phyloP scores from a whole-genome alignment of 306 rosid genomes.

The Delonix regia region DNA sequence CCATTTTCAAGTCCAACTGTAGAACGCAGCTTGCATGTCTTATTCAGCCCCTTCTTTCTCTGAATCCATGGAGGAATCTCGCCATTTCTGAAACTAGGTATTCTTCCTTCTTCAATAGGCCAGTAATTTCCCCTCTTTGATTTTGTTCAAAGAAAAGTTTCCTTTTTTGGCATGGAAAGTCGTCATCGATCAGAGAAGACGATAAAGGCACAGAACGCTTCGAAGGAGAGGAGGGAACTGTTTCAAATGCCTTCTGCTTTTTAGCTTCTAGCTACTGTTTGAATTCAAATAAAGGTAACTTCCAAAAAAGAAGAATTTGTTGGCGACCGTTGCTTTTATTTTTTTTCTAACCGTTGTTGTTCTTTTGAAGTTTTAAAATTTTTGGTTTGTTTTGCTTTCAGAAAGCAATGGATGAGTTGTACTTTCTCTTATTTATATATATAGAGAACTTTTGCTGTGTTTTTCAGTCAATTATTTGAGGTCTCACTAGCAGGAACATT shows the following conservation, averaged over 20 bases:
- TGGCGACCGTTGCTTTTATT: conserved; percentile 51
- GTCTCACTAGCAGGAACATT: conserved; percentile 53
- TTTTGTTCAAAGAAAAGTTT: conserved; percentile 35
- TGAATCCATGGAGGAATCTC: conserved; percentile 16
- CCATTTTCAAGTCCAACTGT: conserved; percentile 25
- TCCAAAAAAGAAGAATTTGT: conserved; percentile 38
- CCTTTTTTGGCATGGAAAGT: conserved; percentile 38
- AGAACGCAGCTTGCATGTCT: conserved; percentile 39
- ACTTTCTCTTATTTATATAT: conserved; percentile 37
- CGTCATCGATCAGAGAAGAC: conserved; percentile 29
- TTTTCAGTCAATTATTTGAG: conserved; percentile 46
- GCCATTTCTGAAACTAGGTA: conserved; percentile 44
- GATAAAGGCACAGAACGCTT: conserved; percentile 38
- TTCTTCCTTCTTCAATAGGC: conserved; percentile 22
- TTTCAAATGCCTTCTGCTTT: conserved; percentile 49
- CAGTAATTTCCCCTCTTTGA: conserved; percentile 12
- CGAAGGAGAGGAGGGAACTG: conserved; percentile 81
- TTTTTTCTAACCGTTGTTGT: conserved; percentile 44
- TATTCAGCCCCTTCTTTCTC: conserved; percentile 19
- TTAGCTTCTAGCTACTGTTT: conserved; percentile 37
- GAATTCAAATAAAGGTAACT: conserved; percentile 56
- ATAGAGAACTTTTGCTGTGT: conserved; percentile 31
- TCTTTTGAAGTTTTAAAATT: conserved; percentile 40
- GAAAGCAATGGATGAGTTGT: conserved; percentile 33
- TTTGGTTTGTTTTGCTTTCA: conserved; percentile 28